Evolutionary conservation across 345 rosid species (phyloP).

Genomic region (Lagerstroemia speciosa): DNA sequence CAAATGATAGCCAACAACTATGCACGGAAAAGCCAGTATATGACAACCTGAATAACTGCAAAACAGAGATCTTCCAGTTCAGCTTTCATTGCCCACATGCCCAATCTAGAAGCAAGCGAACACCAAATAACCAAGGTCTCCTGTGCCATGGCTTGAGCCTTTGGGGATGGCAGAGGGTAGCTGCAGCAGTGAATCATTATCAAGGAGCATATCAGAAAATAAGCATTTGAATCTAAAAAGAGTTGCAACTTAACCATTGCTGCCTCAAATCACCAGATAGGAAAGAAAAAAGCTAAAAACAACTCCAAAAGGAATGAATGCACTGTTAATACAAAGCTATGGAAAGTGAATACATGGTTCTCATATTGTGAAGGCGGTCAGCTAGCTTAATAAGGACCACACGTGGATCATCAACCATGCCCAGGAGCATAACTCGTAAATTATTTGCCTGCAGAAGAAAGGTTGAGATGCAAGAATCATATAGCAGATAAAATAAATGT

Average conservation of each 20-base stretch:
- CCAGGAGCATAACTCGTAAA: slow-evolving; percentile 62
- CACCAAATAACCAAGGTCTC: slow-evolving; percentile 71
- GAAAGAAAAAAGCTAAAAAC: not conserved
- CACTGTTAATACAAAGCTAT: slow-evolving; percentile 2
- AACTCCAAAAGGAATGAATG: not conserved
- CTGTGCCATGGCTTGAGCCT: slow-evolving; percentile 70
- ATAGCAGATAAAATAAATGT: not conserved
- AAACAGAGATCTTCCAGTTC: slow-evolving; percentile 69
- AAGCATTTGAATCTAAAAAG: not conserved
- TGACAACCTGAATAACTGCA: slow-evolving; percentile 62
- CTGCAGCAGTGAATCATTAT: slow-evolving; percentile 23
- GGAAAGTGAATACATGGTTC: slow-evolving; percentile 50
- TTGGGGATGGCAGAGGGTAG: slow-evolving; percentile 45
- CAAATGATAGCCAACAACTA: not conserved
- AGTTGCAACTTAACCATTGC: not conserved
- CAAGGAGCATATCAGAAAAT: not conserved
- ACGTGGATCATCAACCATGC: slow-evolving; percentile 76
- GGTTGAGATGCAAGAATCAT: not conserved
- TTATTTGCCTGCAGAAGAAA: slow-evolving; percentile 41
- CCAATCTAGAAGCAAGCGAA: slow-evolving; percentile 72
- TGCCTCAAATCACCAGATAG: not conserved
- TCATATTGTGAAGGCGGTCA: slow-evolving; percentile 78
- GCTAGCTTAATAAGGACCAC: slow-evolving; percentile 81
- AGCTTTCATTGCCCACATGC: slow-evolving; percentile 69
- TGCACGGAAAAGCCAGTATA: not conserved